Conservation (phyloP, 2,329 filamentous ascomycete genomes). For the Cladobotryum mycophilum region DNA sequence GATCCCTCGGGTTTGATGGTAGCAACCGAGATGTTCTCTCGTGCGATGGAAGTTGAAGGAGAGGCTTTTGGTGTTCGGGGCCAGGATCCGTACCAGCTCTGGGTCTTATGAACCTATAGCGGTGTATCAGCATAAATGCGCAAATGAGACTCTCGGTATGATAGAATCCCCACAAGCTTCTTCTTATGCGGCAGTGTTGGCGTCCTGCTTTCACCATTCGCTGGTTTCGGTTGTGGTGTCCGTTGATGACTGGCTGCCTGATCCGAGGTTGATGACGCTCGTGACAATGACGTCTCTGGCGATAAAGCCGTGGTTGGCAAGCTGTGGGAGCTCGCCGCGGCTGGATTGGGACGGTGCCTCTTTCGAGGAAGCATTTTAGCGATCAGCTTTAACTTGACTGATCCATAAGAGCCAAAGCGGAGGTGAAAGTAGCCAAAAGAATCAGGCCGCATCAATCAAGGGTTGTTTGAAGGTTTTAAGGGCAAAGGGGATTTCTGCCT, state of each 20-base stretch:
- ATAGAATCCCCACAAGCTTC: constrained; percentile 5
- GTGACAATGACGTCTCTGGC: constrained; percentile 14
- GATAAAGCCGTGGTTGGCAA: constrained; percentile 15
- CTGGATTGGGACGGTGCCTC: constrained; percentile 25
- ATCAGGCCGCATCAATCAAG: not conserved
- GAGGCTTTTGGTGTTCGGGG: constrained; percentile 49
- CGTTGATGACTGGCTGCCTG: constrained; percentile 5
- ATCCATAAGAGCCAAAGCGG: constrained; percentile 1
- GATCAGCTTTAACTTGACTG: not conserved
- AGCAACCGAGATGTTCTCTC: constrained; percentile 54
- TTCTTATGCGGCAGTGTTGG: constrained; percentile 3
- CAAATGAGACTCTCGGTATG: not conserved
- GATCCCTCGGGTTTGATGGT: constrained; percentile 41
- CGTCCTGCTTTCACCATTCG: constrained; percentile 7
- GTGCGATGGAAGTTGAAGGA: constrained; percentile 54
- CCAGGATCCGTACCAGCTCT: constrained; percentile 60
- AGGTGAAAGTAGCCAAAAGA: constrained; percentile 1
- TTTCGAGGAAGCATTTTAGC: constrained; percentile 28
- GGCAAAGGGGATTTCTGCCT: not conserved
- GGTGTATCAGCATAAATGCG: constrained; percentile 2
- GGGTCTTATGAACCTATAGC: constrained; percentile 43
- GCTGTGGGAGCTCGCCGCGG: constrained; percentile 15
- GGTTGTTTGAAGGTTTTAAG: not conserved
- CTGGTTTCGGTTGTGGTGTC: constrained; percentile 4
- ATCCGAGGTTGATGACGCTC: constrained; percentile 9